Base-by-base conservation (phyloP, 495 filamentous ascomycete genomes). In the Talaromyces borbonicus region DNA sequence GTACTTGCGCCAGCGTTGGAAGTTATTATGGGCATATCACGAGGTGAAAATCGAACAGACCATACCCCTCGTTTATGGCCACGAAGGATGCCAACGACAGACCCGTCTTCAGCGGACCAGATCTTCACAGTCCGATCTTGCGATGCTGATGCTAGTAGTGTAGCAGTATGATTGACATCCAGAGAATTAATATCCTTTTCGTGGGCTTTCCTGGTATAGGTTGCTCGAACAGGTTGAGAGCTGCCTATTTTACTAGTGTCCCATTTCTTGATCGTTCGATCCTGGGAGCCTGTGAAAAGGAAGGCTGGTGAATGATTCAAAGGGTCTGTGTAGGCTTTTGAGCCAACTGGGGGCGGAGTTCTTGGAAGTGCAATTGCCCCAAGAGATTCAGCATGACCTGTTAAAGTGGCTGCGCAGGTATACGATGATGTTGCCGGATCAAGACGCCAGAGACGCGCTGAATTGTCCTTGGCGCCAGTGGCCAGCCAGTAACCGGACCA, bases 121-220 rank as follows among this genome's bases (percentile, higher is more conserved):
- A 99, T 95, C 67, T 97, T 97, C 49, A 95, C 87, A 0, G 87
- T 93, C 43, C 85, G 83, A 62, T 99, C 92, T 62, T 97, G 92
- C 8, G 90, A 96, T 27, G 92, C 92, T 0, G 90, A 95, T 9
- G 93, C 92, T 60, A 97, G 95, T 1, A 94, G 62, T 12, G 73
- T 70, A 11, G 75, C 75, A 11, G 72, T 69, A 19, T 80, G 74
- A 52, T 83, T 84, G 26, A 90, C 71, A 46, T 92, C 87, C 14
- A 99, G 69, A 4, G 92, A 87, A 52, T 99, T 99, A 67, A 99
- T 99, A 52, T 99, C 92, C 54, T 97, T 99, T 48, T 99, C 92
- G 61, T 99, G 92, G 2, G 92, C 93, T 63, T 95, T 86, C 26
- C 90, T 77, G 4, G 90, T 95, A 53, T 87, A 93, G 12, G 75